phyloP scores from a whole-genome alignment of 2,329 filamentous ascomycete species.

The Ustulina deusta region DNA sequence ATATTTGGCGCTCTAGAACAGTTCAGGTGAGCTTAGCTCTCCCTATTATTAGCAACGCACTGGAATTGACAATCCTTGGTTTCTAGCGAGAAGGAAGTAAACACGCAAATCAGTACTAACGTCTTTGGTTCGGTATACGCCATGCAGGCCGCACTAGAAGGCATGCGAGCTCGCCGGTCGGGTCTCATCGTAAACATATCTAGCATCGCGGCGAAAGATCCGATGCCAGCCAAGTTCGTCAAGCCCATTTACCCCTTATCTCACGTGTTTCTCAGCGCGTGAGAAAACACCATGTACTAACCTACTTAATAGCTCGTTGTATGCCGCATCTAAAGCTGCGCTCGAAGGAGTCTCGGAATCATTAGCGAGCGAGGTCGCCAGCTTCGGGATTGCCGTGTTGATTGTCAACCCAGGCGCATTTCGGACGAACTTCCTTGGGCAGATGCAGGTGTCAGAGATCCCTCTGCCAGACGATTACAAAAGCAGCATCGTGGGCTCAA shows the following conservation, averaged over 20 bases:
- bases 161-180: conserved; percentile 44
- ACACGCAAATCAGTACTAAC: conserved; percentile 47
- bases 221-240: conserved; percentile 38
- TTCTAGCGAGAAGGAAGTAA: conserved; percentile 45
- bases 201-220: conserved; percentile 46
- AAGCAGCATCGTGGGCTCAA: conserved; percentile 34
- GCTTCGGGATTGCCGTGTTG: conserved; percentile 54
- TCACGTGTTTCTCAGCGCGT: neutral
- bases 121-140: conserved; percentile 48
- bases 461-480: conserved; percentile 44
- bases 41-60: neutral
- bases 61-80: neutral
- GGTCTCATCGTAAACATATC: conserved; percentile 50
- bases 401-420: conserved; percentile 59
- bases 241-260: neutral
- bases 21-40: conserved; percentile 40
- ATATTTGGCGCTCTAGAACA: conserved; percentile 44
- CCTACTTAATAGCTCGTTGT: conserved; percentile 35
- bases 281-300: conserved; percentile 4
- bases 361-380: conserved; percentile 52
- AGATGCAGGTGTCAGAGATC: conserved; percentile 32
- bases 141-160: conserved; percentile 48
- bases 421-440: conserved; percentile 56
- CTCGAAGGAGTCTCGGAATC: conserved; percentile 56
- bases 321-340: conserved; percentile 54